These are phyloP conservation scores for Blastobotrys arbuscula DNA, from an alignment of 1,139 yeast genomes.

Conservation along the genomic window DNA sequence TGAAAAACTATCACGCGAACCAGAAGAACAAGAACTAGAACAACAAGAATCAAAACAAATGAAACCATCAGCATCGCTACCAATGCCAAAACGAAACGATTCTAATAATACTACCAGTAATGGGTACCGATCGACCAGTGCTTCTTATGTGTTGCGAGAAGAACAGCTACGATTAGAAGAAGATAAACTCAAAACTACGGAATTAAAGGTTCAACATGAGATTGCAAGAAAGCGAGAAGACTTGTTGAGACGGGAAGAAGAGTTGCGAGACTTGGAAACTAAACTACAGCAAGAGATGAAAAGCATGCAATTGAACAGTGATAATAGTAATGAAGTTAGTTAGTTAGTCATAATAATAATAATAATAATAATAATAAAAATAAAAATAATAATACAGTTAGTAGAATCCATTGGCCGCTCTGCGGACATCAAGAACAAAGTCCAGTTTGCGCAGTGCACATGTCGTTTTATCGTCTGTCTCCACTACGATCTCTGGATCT, in stretches of 20 bases:
- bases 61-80: background rate
- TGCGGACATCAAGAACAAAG: constrained; percentile 6
- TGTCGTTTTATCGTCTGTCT: constrained; percentile 6
- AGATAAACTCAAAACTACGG: constrained; percentile 37
- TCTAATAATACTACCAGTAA: background rate
- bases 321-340: background rate
- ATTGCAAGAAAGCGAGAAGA: constrained; percentile 80
- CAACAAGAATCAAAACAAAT: background rate
- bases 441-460: constrained; percentile 1
- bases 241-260: constrained; percentile 81
- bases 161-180: constrained; percentile 40
- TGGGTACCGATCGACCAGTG: constrained; percentile 8
- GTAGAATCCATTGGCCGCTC: constrained; percentile 4
- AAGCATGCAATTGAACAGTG: background rate
- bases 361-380: background rate
- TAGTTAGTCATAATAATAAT: background rate
- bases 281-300: constrained; percentile 39
- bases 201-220: constrained; percentile 84
- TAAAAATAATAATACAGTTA: background rate
- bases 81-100: constrained; percentile 1
- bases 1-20: constrained; percentile 60
- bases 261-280: constrained; percentile 74
- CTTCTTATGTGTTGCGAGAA: constrained; percentile 33
- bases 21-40: constrained; percentile 8
- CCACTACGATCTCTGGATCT: constrained; percentile 9